Evolutionary conservation across 1,284 basidiomycete genomes (phyloP), one percentile per base, ranked within the genome.

Genomic region (Testicularia cyperi): DNA sequence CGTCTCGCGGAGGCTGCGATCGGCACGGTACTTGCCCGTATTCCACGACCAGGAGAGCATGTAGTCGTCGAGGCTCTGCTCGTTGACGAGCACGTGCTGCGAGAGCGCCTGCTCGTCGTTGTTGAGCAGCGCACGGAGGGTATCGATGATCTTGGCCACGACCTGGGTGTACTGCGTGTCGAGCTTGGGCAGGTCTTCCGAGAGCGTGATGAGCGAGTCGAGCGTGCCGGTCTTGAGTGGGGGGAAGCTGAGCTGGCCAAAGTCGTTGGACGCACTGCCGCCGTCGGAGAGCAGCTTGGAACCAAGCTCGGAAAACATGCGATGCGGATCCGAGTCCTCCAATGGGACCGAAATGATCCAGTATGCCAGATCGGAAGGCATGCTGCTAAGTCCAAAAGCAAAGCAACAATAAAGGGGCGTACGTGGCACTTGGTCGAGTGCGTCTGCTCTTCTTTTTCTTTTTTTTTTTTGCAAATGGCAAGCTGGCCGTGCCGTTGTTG

Each of bases 81-180:
- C 91, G 67, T 95, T 88, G 18, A 97, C 85, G 30, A 87, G 80
- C 21, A 86, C 80, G 74, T 96, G 90, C 74, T 91, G 88, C 16
- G 83, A 79, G 25, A 96, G 82, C 77, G 90, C 90, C 30, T 81
- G 75, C 9, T 87, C 84, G 73, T 95, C 90, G 68, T 95, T 92
- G 74, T 91, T 92, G 42, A 94, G 80, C 42, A 98, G 83, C 61
- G 87, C 89, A 35, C 92, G 88, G 38, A 97, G 83, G 0, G 91
- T 92, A 73, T 98, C 95, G 49, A 97, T 90, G 19, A 88, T 87
- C 82, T 96, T 97, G 54, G 88, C 88, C 49, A 94, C 87, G 10
- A 86, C 85, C 18, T 83, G 80, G 3, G 90, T 96, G 80, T 95
- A 92, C 80, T 83, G 84, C n/a, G 83, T 76, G 68, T 98, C 95